phyloP scores from a whole-genome alignment of 306 rosid genomes.

The Corylus americana region DNA sequence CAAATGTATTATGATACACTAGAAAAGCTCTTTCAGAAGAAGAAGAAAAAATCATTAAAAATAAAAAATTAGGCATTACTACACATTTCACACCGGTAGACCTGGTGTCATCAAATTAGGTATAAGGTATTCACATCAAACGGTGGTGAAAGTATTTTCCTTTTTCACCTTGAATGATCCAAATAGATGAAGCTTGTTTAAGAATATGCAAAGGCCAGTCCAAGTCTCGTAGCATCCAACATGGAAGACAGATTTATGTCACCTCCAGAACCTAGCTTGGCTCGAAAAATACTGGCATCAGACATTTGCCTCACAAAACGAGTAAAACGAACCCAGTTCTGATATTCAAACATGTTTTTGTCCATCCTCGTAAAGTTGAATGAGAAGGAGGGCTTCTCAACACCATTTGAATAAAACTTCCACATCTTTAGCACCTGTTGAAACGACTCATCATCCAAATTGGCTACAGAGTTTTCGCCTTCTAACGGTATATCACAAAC shows the following conservation, averaged over 20 bases:
- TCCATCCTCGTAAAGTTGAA: slow-evolving; percentile 87
- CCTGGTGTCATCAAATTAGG: slow-evolving; percentile 28
- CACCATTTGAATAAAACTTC: slow-evolving; percentile 58
- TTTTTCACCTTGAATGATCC: slow-evolving; percentile 24
- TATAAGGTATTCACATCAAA: slow-evolving; percentile 30
- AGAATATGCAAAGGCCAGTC: slow-evolving; percentile 55
- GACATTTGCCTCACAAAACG: slow-evolving; percentile 88
- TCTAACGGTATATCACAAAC: slow-evolving; percentile 71
- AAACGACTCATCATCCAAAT: slow-evolving; percentile 56
- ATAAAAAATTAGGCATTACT: slow-evolving; percentile 39
- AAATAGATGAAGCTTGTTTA: slow-evolving; percentile 25
- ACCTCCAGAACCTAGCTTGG: slow-evolving; percentile 60
- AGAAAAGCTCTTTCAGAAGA: slow-evolving; percentile 31
- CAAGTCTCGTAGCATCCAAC: slow-evolving; percentile 42
- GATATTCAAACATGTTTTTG: slow-evolving; percentile 63
- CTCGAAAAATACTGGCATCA: slow-evolving; percentile 59
- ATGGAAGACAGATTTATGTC: slow-evolving; percentile 43
- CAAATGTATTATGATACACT: slow-evolving; percentile 37
- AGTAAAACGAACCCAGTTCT: slow-evolving; percentile 74
- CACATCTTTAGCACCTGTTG: slow-evolving; percentile 77
- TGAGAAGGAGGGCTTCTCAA: slow-evolving; percentile 77
- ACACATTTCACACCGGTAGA: slow-evolving; percentile 45
- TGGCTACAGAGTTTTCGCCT: slow-evolving; percentile 62
- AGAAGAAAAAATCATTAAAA: slow-evolving; percentile 35
- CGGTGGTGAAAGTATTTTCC: slow-evolving; percentile 12